Conservation (phyloP, 345 rosid genomes). For the Brassica napus region DNA sequence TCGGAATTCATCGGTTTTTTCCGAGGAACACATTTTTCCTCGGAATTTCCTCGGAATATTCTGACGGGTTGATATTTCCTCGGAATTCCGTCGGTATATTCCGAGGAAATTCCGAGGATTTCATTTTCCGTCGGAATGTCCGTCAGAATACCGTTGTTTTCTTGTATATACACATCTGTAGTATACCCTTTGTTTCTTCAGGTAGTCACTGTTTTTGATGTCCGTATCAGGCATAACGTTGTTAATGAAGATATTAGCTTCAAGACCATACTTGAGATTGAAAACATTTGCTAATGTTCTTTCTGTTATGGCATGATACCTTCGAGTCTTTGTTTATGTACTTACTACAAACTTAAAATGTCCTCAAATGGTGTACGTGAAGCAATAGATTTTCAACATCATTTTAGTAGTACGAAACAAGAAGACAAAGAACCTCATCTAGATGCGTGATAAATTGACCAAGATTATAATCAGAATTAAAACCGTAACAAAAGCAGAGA, state of each 20-base stretch:
- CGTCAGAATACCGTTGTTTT: no score
- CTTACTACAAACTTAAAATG: not conserved
- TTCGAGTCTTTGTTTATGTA: not conserved
- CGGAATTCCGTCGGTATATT: no score
- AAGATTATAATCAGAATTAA: not conserved
- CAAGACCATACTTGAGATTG: not conserved
- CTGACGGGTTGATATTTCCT: no score
- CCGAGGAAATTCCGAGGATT: no score
- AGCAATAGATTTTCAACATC: not conserved
- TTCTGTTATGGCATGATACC: not conserved
- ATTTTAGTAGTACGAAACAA: not conserved
- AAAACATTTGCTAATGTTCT: not conserved
- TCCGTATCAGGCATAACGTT: not conserved
- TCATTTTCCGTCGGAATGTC: no score
- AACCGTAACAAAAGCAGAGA: not conserved
- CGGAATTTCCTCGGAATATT: no score
- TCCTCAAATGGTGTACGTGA: not conserved
- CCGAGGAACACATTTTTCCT: no score
- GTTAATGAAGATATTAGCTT: not conserved
- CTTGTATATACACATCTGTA: not conserved
- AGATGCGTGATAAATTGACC: not conserved
- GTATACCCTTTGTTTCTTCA: not conserved
- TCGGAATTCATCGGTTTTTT: no score
- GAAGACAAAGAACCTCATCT: not conserved
- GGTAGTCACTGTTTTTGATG: not conserved